A percentile compares a stretch with the other conserved stretches of the same genome.
Conservation (phyloP, 768 basidiomycete genomes). For the Suillus subluteus region DNA sequence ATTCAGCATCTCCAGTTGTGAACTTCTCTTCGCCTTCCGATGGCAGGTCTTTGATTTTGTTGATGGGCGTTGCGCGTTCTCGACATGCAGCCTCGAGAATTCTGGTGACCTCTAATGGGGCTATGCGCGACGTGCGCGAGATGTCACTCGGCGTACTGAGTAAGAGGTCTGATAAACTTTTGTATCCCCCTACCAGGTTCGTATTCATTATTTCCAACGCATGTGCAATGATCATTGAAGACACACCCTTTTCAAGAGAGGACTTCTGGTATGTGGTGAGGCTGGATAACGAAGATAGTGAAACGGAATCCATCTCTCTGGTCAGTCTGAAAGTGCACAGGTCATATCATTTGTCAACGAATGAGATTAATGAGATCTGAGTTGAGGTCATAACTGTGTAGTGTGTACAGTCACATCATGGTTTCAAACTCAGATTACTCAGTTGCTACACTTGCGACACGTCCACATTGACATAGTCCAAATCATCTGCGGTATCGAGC, state of each 20-base stretch:
- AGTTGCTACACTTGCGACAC: neutral
- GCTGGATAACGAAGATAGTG: constrained; percentile 18
- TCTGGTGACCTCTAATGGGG: constrained; percentile 49
- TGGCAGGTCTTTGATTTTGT: constrained; percentile 42
- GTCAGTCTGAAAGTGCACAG: neutral
- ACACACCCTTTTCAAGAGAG: constrained; percentile 42
- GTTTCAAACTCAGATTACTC: constrained; percentile 4
- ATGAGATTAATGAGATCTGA: neutral
- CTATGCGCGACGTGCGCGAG: constrained; percentile 56
- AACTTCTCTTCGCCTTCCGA: constrained; percentile 50
- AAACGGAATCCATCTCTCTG: constrained; percentile 10
- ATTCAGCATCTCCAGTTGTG: constrained; percentile 71
- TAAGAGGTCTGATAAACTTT: constrained; percentile 52
- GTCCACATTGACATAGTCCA: neutral
- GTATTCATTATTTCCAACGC: neutral
- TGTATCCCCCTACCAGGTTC: constrained; percentile 48
- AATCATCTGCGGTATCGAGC: neutral
- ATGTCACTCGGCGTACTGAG: constrained; percentile 53
- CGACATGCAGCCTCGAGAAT: constrained; percentile 56
- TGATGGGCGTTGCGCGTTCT: constrained; percentile 42
- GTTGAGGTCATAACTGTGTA: neutral
- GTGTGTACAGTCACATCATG: neutral
- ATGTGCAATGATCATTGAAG: constrained; percentile 2
- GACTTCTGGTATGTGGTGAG: constrained; percentile 38
- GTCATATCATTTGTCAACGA: neutral